Percentiles rank a stretch among this genome's conserved stretches.
Conservation (phyloP, 805 yeast genomes). For the Saccharomycopsis olivae region DNA sequence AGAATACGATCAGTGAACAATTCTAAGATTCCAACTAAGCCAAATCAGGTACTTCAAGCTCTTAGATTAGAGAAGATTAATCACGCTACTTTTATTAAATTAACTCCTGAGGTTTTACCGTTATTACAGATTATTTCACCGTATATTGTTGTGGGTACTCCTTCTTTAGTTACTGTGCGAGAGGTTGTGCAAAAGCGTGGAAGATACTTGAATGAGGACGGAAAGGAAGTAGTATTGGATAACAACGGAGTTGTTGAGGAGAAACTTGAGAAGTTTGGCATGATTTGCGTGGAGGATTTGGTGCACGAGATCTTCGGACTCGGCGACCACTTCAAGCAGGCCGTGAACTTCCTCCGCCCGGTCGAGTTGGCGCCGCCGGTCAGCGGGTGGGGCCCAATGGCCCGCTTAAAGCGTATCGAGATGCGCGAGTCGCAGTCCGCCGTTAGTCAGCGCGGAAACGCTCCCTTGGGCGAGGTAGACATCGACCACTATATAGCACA, state of each 20-base stretch:
- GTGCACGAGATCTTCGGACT: slow-evolving; percentile 57
- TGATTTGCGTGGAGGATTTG: slow-evolving; percentile 73
- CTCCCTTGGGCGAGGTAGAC: slow-evolving; percentile 60
- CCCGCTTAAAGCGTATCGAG: slow-evolving; percentile 54
- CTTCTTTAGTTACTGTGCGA: slow-evolving; percentile 64
- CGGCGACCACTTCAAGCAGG: slow-evolving; percentile 54
- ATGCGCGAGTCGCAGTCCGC: slow-evolving; percentile 38
- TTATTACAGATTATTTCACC: slow-evolving; percentile 61
- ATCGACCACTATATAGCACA: slow-evolving; percentile 58
- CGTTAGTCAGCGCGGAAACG: slow-evolving; percentile 50
- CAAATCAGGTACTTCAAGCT: slow-evolving; percentile 45
- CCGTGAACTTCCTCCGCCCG: slow-evolving; percentile 56
- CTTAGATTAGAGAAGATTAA: slow-evolving; percentile 50
- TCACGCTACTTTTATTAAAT: slow-evolving; percentile 63
- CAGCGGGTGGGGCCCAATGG: slow-evolving; percentile 64
- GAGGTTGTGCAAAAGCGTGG: slow-evolving; percentile 71
- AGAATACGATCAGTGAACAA: slow-evolving; percentile 58
- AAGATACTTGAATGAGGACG: slow-evolving; percentile 31
- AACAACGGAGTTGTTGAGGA: slow-evolving; percentile 72
- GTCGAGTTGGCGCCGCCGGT: slow-evolving; percentile 61
- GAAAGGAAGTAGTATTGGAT: slow-evolving; percentile 43
- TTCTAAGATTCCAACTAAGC: slow-evolving; percentile 52
- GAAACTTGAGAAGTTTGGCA: slow-evolving; percentile 53
- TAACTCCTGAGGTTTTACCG: slow-evolving; percentile 48
- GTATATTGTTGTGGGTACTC: slow-evolving; percentile 62